Evolutionary conservation across 495 filamentous ascomycete genomes (phyloP), one percentile per base, ranked within the genome.

Genomic region (Apodospora peruviana): DNA sequence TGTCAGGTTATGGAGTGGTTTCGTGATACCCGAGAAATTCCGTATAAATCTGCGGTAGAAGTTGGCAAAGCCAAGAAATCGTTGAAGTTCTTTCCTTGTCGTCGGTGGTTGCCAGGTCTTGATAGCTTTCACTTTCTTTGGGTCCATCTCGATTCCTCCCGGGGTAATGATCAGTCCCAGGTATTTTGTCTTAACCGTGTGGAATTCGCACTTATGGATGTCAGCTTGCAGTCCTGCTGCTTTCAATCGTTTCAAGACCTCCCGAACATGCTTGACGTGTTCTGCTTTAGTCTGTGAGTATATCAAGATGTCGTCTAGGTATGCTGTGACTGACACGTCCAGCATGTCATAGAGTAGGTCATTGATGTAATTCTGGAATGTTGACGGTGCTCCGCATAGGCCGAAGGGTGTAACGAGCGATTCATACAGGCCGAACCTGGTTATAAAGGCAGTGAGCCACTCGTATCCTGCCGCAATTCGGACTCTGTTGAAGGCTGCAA

Each of bases 231-330:
- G 20, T 0, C 21, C 10, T 11, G 44, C 29, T 5, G 21, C 19
- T 8, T 21, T 1, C 16, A 47, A 18, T 2, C 19, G n/a, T 9
- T 23, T 14, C 2, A 47, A 12, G 2, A 47, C 44, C 18, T 25
- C 5, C 0, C 29, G 34, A 10, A 47, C 34, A 2, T 47, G 18
- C 3, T 23, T 1, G 2, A 2, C 24, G 16, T 47, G 9, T 16
- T 47, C 21, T 22, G 17, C 14, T 2, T 9, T 8, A 14, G 34
- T 37, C 0, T 4, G 5, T 0, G 16, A 37, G 34, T 47, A 47
- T 8, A 47, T 47, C 0, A 47, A 12, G 19, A 47, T 37, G 18
- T 47, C 19, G 14, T 47, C n/a, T 8, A 47, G 12, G 25, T 38
- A 47, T 3, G 14, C 34, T 1, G 20, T 21, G 2, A 0, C 5